Conservation (phyloP, 768 basidiomycete genomes). For the Amanita jacksonii region DNA sequence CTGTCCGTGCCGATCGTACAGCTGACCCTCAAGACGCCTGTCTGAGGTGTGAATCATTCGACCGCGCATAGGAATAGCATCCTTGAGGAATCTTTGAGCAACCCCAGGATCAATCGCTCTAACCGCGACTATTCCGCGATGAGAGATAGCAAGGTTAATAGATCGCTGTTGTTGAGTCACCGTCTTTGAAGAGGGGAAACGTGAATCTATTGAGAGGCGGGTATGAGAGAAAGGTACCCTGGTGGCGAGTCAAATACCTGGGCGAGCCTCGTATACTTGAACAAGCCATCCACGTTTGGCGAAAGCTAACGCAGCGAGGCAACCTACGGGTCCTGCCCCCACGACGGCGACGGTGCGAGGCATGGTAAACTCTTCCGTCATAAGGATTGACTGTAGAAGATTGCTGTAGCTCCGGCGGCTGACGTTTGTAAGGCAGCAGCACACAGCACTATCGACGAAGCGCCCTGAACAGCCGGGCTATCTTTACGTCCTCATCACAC, state of each 20-base stretch:
- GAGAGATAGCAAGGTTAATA: conserved; percentile 93
- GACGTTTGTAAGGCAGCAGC: too few relatives aligned
- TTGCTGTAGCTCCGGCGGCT: too few relatives aligned
- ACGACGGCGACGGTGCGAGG: conserved; percentile 53
- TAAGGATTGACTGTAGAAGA: too few relatives aligned
- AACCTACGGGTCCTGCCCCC: conserved; percentile 93
- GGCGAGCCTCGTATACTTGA: conserved; percentile 67
- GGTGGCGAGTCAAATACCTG: conserved; percentile 37
- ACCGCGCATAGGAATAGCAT: conserved; percentile 89
- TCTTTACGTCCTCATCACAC: too few relatives aligned
- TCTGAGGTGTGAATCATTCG: conserved; percentile 84
- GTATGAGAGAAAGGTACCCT: not conserved
- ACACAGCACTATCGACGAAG: too few relatives aligned
- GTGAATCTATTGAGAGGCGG: conserved; percentile 45
- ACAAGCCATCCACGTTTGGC: conserved; percentile 84
- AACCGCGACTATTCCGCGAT: conserved; percentile 85
- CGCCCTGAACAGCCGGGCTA: too few relatives aligned
- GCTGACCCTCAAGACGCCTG: conserved; percentile 72
- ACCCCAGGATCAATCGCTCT: conserved; percentile 66
- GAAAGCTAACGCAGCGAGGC: conserved; percentile 78
- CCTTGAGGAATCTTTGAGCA: conserved; percentile 61
- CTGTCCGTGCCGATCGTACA: conserved; percentile 84
- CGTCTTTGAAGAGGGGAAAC: conserved; percentile 59
- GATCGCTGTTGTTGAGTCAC: conserved; percentile 71
- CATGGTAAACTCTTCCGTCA: too few relatives aligned